Evolutionary conservation across 176 grass and related monocot genomes (phyloP), one percentile per base, ranked within the genome.

Genomic region (Calamus simplicifolius): DNA sequence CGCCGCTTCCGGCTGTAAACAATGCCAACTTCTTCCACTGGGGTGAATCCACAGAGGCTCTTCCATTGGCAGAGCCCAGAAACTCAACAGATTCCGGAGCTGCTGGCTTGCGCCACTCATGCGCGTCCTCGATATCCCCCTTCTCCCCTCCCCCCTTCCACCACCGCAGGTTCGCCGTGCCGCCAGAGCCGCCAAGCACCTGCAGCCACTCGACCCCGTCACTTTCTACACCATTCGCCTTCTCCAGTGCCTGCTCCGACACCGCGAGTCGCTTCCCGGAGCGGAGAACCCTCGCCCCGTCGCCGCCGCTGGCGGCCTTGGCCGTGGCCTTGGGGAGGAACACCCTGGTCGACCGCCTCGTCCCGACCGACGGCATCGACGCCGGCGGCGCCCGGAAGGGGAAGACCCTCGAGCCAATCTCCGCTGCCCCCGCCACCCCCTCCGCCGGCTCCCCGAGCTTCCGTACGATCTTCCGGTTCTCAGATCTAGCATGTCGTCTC

Each of bases 1-100:
- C n/a, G 50, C 50, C 70, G 73, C 73, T 92, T 98, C 66, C 93
- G 73, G 0, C 19, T 76, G 76, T 98, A 98, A 18, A 98, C 93
- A 66, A 88, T 82, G 23, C 79, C 72, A 18, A 77, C 29, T 67
- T 63, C 75, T 81, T 62, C 14, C 29, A 56, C 6, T 61, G 51
- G 29, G 57, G 14, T 19, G 70, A 21, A 52, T 75, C 57, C 48
- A 57, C 5, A 59, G 52, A 27, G 35, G 35, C 8, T 10, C 35
- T 43, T 2, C 35, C 8, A 43, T 43, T 3, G 35, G 35, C 35
- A 2, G 35, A 43, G 35, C 7, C 35, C 35, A 43, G 35, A 43
- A 0, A 43, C 35, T 43, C 35, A 43, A 12, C 35, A 43, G 35
- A 43, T 43, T 43, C 7, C 61, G 0, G 59, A 29, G 55, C 18